A percentile compares a stretch with the other conserved stretches of the same genome.
These are phyloP conservation scores for Nigrospora oryzae DNA, from an alignment of 2,329 filamentous ascomycete species.

Conservation along the genomic window DNA sequence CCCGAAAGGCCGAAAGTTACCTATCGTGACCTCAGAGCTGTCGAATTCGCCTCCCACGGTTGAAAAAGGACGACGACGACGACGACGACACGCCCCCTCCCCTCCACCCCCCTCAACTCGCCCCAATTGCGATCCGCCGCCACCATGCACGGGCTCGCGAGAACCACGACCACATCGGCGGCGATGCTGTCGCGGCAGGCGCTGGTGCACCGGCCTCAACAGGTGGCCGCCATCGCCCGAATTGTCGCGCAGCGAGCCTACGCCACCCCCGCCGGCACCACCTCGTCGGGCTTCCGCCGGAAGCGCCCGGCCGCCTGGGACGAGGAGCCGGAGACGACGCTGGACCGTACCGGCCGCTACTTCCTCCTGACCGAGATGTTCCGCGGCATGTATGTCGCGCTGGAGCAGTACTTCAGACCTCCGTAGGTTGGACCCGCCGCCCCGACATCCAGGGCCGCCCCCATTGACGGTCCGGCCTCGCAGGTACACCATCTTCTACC, in stretches of 20 bases:
- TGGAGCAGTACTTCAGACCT: constrained; percentile 97
- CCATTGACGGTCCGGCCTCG: not conserved
- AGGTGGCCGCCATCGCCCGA: constrained; percentile 14
- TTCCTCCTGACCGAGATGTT: constrained; percentile 95
- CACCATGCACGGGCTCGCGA: constrained; percentile 22
- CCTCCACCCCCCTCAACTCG: constrained; percentile 4
- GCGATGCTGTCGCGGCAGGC: constrained; percentile 20
- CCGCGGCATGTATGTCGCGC: constrained; percentile 92
- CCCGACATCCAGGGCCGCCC: not conserved
- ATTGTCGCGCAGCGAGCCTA: constrained; percentile 32
- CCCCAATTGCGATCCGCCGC: constrained; percentile 5
- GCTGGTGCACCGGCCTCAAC: constrained; percentile 19
- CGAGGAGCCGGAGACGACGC: constrained; percentile 63
- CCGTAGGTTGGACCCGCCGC: constrained; percentile 57
- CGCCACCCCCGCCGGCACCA: constrained; percentile 68
- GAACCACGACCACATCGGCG: constrained; percentile 10
- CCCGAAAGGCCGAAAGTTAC: constrained; percentile 3
- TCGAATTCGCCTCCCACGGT: constrained; percentile 3
- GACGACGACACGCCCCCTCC: constrained; percentile 5
- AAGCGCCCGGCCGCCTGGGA: constrained; percentile 70
- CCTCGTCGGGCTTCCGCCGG: constrained; percentile 73
- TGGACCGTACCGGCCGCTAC: constrained; percentile 84
- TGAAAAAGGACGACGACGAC: constrained; percentile 2
- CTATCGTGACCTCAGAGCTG: constrained; percentile 6
- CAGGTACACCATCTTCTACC: constrained; percentile 97